Conservation (phyloP, 768 basidiomycete genomes). For the Leccinellum albellum region DNA sequence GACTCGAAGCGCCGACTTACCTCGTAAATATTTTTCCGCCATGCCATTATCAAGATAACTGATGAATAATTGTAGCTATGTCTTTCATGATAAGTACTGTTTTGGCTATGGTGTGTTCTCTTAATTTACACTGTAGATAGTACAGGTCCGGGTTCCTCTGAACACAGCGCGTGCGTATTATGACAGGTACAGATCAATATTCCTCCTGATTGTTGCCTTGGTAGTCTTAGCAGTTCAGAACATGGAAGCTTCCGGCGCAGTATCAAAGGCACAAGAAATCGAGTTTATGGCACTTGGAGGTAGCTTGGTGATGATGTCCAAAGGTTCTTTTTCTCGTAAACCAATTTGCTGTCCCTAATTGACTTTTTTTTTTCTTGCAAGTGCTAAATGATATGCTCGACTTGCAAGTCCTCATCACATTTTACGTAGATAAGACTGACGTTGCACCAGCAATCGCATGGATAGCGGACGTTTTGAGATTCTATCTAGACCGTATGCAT, state of each 20-base stretch:
- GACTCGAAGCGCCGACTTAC: slow-evolving; percentile 82
- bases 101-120: slow-evolving; percentile 5
- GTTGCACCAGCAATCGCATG: slow-evolving; percentile 64
- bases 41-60: slow-evolving; percentile 1
- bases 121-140: slow-evolving; percentile 16
- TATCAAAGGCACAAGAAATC: slow-evolving; percentile 73
- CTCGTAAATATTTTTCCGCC: slow-evolving; percentile 49
- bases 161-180: slow-evolving; percentile 58
- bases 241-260: slow-evolving; percentile 73
- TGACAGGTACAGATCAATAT: background rate
- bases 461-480: slow-evolving; percentile 84
- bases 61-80: slow-evolving; percentile 44
- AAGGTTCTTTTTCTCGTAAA: slow-evolving; percentile 43
- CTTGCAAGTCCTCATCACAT: slow-evolving; percentile 46
- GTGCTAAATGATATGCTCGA: slow-evolving; percentile 79
- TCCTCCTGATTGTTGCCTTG: slow-evolving; percentile 2
- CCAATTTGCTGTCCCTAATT: background rate
- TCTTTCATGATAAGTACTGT: slow-evolving; percentile 67
- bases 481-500: slow-evolving; percentile 61
- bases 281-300: slow-evolving; percentile 86
- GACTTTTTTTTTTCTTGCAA: slow-evolving; percentile 21
- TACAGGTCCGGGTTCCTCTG: slow-evolving; percentile 76
- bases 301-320: slow-evolving; percentile 84
- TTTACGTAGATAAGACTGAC: slow-evolving; percentile 2
- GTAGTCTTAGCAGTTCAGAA: slow-evolving; percentile 84